These are phyloP conservation scores for Cutaneotrichosporon arboriforme DNA, from an alignment of 1,284 basidiomycete genomes.

Conservation along the genomic window DNA sequence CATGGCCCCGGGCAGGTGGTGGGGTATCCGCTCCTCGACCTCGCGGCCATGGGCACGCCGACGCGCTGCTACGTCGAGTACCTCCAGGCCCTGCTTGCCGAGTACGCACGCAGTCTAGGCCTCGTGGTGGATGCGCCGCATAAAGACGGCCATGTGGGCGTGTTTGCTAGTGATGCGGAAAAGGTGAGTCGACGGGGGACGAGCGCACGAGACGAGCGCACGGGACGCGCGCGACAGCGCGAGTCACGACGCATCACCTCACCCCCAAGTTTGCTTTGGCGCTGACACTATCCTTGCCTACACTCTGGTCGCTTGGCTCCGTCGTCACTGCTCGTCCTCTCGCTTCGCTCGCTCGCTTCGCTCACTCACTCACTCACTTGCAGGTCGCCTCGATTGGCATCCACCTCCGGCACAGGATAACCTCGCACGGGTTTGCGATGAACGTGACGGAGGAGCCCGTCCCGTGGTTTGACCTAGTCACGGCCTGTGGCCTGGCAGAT, in stretches of 20 bases:
- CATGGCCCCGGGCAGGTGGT: slow-evolving; percentile 97
- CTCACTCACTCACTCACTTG: slow-evolving; percentile 44
- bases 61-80: slow-evolving; percentile 52
- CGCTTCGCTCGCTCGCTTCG: slow-evolving; percentile 20
- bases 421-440: slow-evolving; percentile 90
- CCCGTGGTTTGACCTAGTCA: slow-evolving; percentile 77
- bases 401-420: slow-evolving; percentile 88
- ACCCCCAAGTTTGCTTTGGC: too few relatives aligned
- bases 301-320: too few relatives aligned
- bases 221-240: neutral
- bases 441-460: slow-evolving; percentile 78
- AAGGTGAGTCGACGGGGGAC: slow-evolving; percentile 36
- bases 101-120: slow-evolving; percentile 31
- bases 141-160: slow-evolving; percentile 48
- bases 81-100: slow-evolving; percentile 46
- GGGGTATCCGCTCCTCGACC: slow-evolving; percentile 88
- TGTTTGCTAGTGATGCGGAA: slow-evolving; percentile 40
- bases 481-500: slow-evolving; percentile 88
- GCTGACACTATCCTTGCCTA: too few relatives aligned
- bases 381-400: slow-evolving; percentile 95
- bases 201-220: neutral
- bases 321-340: too few relatives aligned
- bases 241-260: neutral
- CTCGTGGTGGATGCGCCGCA: slow-evolving; percentile 44
- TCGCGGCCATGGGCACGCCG: slow-evolving; percentile 55